Evolutionary conservation across 805 yeast genomes (phyloP).

Genomic region (Candida golubevii): DNA sequence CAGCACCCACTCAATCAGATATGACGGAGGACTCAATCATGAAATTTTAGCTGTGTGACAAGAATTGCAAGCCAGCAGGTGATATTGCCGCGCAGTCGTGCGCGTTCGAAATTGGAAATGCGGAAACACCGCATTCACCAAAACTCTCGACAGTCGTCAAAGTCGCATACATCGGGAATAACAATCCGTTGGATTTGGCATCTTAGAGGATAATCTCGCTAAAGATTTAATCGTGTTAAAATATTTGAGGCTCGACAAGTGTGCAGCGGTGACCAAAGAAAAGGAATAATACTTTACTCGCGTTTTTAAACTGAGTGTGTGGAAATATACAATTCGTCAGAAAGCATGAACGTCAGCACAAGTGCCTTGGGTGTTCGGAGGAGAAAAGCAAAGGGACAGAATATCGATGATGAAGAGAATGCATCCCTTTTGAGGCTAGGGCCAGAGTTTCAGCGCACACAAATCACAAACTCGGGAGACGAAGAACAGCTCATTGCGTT

Average conservation of each 20-base stretch:
- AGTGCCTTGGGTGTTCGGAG: slow-evolving; percentile 83
- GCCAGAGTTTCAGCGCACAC: slow-evolving; percentile 83
- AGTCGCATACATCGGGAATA: not conserved
- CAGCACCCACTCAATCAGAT: slow-evolving; percentile 4
- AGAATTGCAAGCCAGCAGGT: too few relatives aligned
- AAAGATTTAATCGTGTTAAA: too few relatives aligned
- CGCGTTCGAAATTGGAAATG: slow-evolving; percentile 2
- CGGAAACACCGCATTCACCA: not conserved
- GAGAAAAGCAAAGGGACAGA: slow-evolving; percentile 54
- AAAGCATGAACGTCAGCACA: slow-evolving; percentile 76
- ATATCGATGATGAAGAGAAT: slow-evolving; percentile 85
- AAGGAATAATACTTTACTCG: too few relatives aligned
- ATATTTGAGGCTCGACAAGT: too few relatives aligned
- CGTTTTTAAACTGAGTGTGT: too few relatives aligned
- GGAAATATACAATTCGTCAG: not conserved
- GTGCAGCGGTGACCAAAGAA: too few relatives aligned
- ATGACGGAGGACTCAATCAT: slow-evolving; percentile 2
- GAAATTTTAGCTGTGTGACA: not conserved
- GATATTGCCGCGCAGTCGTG: slow-evolving; percentile 6
- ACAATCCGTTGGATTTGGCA: not conserved
- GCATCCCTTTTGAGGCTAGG: slow-evolving; percentile 85
- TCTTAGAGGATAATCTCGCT: not conserved
- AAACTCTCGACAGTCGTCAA: not conserved
- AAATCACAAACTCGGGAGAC: slow-evolving; percentile 76
- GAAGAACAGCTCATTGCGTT: slow-evolving; percentile 75